These are phyloP conservation scores for Wallacemonas sp. DNA, from an alignment of 208 protist genomes.

Conservation along the genomic window DNA sequence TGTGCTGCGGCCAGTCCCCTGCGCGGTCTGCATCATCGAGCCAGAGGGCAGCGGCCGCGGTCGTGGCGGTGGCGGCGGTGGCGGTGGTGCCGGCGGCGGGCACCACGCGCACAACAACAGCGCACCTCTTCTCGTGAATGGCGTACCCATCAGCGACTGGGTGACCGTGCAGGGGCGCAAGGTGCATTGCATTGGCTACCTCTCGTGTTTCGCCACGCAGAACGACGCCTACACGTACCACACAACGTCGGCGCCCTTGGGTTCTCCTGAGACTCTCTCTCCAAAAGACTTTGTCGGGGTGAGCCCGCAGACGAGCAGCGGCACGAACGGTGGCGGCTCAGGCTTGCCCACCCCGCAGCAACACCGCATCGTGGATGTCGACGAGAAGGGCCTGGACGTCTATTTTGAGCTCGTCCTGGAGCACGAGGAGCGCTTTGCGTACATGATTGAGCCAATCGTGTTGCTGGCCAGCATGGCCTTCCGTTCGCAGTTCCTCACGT, in stretches of 20 bases:
- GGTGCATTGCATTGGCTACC: slow-evolving; percentile 62
- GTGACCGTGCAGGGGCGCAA: slow-evolving; percentile 46
- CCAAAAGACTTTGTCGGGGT: not conserved
- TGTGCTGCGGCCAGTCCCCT: slow-evolving; percentile 74
- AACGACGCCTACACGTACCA: slow-evolving; percentile 13
- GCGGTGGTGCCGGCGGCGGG: slow-evolving; percentile 1
- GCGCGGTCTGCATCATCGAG: slow-evolving; percentile 79
- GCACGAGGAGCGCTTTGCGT: slow-evolving; percentile 48
- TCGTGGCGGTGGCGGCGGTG: not conserved
- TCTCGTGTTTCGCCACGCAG: slow-evolving; percentile 50
- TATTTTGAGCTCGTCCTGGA: slow-evolving; percentile 72
- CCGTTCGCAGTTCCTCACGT: slow-evolving; percentile 82
- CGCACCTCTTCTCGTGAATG: slow-evolving; percentile 17
- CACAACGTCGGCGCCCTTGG: too few species aligned
- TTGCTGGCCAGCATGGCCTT: slow-evolving; percentile 81
- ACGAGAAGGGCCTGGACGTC: slow-evolving; percentile 39
- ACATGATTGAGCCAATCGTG: slow-evolving; percentile 65
- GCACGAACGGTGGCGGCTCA: not conserved
- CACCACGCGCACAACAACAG: slow-evolving; percentile 16
- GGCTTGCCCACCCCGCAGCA: not conserved
- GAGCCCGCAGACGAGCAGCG: slow-evolving; percentile 8
- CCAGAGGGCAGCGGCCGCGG: slow-evolving; percentile 36
- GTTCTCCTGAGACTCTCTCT: slow-evolving; percentile 1
- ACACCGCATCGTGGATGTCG: slow-evolving; percentile 10
- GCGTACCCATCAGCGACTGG: slow-evolving; percentile 31